Conservation (phyloP, 2,329 filamentous ascomycete genomes). For the Epichloe sibirici region DNA sequence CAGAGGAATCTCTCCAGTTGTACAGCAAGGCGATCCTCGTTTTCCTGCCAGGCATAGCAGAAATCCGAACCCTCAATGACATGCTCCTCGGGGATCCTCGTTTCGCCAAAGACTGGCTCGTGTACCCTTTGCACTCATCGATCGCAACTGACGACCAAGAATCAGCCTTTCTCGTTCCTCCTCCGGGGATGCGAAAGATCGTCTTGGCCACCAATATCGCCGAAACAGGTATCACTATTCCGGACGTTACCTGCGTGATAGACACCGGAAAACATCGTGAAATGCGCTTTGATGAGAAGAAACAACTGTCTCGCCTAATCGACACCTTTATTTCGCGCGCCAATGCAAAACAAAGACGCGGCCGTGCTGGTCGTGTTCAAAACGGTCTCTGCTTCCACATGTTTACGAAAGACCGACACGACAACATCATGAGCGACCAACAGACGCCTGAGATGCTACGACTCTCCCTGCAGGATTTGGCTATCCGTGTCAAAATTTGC, state of each 20-base stretch:
- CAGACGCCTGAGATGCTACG: conserved; percentile 95
- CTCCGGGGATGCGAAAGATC: conserved; percentile 74
- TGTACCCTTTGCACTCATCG: conserved; percentile 85
- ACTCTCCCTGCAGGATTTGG: conserved; percentile 84
- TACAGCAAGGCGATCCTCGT: conserved; percentile 91
- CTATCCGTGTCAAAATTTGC: conserved; percentile 94
- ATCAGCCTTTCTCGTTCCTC: conserved; percentile 77
- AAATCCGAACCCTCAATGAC: conserved; percentile 82
- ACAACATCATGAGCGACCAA: conserved; percentile 74
- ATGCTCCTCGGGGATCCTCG: conserved; percentile 64
- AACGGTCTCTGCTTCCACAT: conserved; percentile 92
- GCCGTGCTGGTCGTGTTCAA: conserved; percentile 89
- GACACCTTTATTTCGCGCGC: conserved; percentile 93
- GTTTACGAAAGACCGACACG: conserved; percentile 82
- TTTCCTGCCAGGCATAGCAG: conserved; percentile 87
- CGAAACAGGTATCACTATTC: conserved; percentile 96
- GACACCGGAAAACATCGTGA: conserved; percentile 96
- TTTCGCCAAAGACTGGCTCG: conserved; percentile 67
- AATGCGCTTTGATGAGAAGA: conserved; percentile 90
- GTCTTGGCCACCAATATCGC: conserved; percentile 97
- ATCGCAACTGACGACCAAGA: conserved; percentile 97
- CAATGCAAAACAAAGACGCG: conserved; percentile 89
- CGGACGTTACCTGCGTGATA: conserved; percentile 92
- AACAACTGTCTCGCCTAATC: conserved; percentile 79
- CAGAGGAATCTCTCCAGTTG: conserved; percentile 47